phyloP scores from a whole-genome alignment of 768 basidiomycete genomes.

The Leccinum incarnatum region DNA sequence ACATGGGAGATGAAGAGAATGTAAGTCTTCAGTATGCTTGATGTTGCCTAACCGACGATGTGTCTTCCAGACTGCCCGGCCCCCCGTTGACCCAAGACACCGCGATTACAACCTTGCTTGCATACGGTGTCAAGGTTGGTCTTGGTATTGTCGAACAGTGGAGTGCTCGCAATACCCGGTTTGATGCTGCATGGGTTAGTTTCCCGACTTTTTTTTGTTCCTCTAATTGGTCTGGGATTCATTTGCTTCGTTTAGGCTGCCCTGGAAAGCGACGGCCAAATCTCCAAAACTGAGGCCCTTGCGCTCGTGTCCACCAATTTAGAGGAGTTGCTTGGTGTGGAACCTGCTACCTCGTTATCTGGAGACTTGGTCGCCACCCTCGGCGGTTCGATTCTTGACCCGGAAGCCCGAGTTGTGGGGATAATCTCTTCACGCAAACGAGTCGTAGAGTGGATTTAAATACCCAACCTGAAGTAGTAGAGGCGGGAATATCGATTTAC shows the following conservation, averaged over 20 bases:
- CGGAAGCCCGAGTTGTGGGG: constrained; percentile 48
- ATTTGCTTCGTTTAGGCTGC: constrained; percentile 33
- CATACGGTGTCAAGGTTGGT: constrained; percentile 70
- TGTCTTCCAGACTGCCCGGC: constrained; percentile 26
- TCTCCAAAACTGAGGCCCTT: constrained; percentile 48
- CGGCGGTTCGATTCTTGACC: constrained; percentile 53
- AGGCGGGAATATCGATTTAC: constrained; percentile 1
- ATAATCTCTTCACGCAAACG: constrained; percentile 48
- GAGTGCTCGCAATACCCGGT: constrained; percentile 72
- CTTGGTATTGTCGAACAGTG: constrained; percentile 65
- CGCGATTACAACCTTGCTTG: constrained; percentile 57
- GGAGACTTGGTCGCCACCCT: constrained; percentile 57
- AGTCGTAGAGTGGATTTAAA: constrained; percentile 50
- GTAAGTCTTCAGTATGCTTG: constrained; percentile 12
- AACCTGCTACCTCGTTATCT: constrained; percentile 12
- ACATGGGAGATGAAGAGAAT: constrained; percentile 59
- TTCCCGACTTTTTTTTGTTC: background rate
- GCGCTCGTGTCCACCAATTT: constrained; percentile 54
- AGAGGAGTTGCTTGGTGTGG: constrained; percentile 41
- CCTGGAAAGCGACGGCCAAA: constrained; percentile 35
- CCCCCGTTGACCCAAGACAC: constrained; percentile 41
- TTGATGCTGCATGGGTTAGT: constrained; percentile 81
- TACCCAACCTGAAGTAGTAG: constrained; percentile 5
- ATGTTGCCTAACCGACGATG: constrained; percentile 6
- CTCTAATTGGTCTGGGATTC: background rate